Evolutionary conservation across 805 yeast genomes (phyloP).

Genomic region (Yarrowia yakushimensis): DNA sequence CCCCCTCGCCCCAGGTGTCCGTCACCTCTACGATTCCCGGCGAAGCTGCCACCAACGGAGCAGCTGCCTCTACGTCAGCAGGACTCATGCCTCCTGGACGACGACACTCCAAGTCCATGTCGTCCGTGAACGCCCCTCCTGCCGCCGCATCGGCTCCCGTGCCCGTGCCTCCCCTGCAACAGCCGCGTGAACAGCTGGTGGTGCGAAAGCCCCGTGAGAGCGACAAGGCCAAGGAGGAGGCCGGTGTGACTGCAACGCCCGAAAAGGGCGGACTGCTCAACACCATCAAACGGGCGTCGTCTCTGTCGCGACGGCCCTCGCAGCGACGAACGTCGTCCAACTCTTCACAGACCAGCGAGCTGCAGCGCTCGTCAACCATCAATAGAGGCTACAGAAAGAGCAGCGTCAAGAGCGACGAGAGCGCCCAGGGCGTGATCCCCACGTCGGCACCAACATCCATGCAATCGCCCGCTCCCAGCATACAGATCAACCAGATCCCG

Average conservation of each 20-base stretch:
- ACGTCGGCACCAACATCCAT: background rate
- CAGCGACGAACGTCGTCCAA: slow-evolving; percentile 16
- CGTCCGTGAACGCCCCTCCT: slow-evolving; percentile 11
- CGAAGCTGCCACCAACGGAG: background rate
- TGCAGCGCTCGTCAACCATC: slow-evolving; percentile 5
- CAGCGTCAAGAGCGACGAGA: slow-evolving; percentile 18
- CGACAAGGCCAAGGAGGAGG: slow-evolving; percentile 17
- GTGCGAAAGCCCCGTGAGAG: slow-evolving; percentile 20
- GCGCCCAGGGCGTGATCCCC: background rate
- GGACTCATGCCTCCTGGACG: slow-evolving; percentile 20
- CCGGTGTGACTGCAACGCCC: background rate
- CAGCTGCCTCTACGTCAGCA: background rate
- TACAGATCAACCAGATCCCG: background rate
- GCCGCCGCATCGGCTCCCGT: background rate
- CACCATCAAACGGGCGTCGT: slow-evolving; percentile 23
- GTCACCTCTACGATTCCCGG: background rate
- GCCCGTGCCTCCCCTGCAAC: background rate
- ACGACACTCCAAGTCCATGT: slow-evolving; percentile 19
- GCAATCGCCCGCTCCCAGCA: slow-evolving; percentile 12
- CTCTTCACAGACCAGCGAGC: slow-evolving; percentile 16
- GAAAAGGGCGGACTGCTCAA: slow-evolving; percentile 17
- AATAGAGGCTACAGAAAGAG: slow-evolving; percentile 11
- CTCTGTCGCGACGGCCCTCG: slow-evolving; percentile 22
- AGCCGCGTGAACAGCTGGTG: slow-evolving; percentile 10
- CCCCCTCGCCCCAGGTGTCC: slow-evolving; percentile 10